Evolutionary conservation across 257 asterid genomes (phyloP).

Genomic region (Cordia subcordata): DNA sequence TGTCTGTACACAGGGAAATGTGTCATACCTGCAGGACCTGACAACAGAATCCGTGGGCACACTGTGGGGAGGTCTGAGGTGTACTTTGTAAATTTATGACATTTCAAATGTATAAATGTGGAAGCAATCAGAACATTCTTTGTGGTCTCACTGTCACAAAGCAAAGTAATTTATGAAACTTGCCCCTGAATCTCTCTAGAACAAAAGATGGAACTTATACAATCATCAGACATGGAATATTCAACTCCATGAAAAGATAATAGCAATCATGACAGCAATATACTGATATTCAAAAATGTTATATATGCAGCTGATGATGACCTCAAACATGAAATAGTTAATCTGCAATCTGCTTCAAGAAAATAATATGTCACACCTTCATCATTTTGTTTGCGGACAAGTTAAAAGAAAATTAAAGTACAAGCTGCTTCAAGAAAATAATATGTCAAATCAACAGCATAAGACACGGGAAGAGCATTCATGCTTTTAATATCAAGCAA

Average conservation of each 20-base stretch:
- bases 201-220: not conserved
- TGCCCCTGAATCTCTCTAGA: not conserved
- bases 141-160: slow-evolving; percentile 61
- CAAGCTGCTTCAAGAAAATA: no score
- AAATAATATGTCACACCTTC: no score
- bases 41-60: slow-evolving; percentile 74
- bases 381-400: no score
- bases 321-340: no score
- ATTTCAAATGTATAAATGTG: slow-evolving; percentile 61
- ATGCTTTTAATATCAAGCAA: no score
- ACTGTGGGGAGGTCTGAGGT: slow-evolving; percentile 63
- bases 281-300: no score
- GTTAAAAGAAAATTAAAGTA: no score
- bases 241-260: not conserved
- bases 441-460: no score
- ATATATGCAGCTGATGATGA: no score
- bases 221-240: not conserved
- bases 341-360: no score
- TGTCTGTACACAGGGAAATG: slow-evolving; percentile 3
- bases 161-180: slow-evolving; percentile 5
- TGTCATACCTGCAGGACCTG: slow-evolving; percentile 78
- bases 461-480: no score
- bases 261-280: no score
- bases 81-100: slow-evolving; percentile 43
- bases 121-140: slow-evolving; percentile 79